Base-by-base conservation (phyloP, 202 grass and related monocot genomes). In the Setaria italica region DNA sequence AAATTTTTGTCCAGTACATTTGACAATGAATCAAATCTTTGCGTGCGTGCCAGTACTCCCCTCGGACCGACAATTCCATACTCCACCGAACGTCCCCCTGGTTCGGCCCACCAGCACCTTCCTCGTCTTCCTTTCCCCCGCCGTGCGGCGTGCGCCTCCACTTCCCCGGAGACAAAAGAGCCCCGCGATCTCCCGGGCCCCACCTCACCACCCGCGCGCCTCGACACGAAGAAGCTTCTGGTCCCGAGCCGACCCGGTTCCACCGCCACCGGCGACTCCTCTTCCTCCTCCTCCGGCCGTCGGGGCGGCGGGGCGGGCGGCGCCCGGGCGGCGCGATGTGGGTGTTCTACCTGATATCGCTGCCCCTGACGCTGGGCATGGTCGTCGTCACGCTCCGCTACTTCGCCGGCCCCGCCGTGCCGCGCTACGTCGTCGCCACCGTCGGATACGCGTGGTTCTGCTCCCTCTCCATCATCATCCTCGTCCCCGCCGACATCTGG, bases 381-480 rank as follows among this genome's bases (percentile, higher is more conserved):
- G 94, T 99, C 78, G 80, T 72, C 74, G 80, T 99, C 70, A 99
- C 97, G 82, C 92, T 99, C 81, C 91, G 91, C 77, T 99, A 99
- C 90, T 99, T 99, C 88, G 94, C 97, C 62, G 97, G 97, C 60
- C 97, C 97, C 8, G 93, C 86, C 74, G 91, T 94, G 82, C 97
- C 97, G 62, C 86, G 88, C 43, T 97, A 99, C 87, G 97, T 99
- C 67, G 59, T 94, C 21, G 76, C 84, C 64, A 94, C 97, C 85
- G 97, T 99, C 87, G 97, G 97, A 74, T 99, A 99, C 85, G 94
- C 97, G 60, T 99, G 97, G 97, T 99, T 99, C 87, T 97, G 94
- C 90, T 99, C 97, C 72, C 92, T 99, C 76, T 95, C 97, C 72
- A 91, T 99, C 82, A 99, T 99, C 89, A 99, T 99, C 88, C 94